Conservation (phyloP, 1,139 yeast genomes). For the Geotrichum siamense region DNA sequence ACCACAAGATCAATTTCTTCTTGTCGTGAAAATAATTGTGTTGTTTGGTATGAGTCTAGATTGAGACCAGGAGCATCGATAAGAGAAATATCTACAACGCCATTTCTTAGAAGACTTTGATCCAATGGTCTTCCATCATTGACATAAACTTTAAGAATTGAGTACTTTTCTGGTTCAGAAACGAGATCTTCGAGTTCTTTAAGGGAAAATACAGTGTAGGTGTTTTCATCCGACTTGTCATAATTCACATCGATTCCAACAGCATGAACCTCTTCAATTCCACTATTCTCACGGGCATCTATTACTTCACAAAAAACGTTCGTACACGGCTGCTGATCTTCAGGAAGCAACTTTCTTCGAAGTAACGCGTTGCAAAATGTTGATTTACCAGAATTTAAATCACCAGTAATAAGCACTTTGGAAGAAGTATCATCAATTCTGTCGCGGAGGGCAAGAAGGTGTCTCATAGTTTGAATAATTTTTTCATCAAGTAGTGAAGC, state of each 20-base stretch:
- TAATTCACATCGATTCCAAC: conserved; percentile 59
- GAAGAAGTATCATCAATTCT: conserved; percentile 89
- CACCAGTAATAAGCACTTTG: conserved; percentile 94
- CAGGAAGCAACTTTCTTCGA: conserved; percentile 74
- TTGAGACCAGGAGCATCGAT: conserved; percentile 98
- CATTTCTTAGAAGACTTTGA: conserved; percentile 73
- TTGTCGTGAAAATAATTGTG: conserved; percentile 91
- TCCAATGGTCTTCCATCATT: conserved; percentile 63
- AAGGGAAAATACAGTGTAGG: conserved; percentile 53
- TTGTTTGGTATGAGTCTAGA: conserved; percentile 87
- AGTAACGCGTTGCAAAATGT: conserved; percentile 89
- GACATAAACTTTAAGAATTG: conserved; percentile 72
- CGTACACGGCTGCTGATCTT: conserved; percentile 97
- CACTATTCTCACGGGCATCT: conserved; percentile 70
- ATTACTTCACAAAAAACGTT: conserved; percentile 92
- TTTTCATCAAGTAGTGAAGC: conserved; percentile 61
- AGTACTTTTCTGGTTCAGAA: conserved; percentile 61
- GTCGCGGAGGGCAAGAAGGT: conserved; percentile 64
- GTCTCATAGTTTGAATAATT: conserved; percentile 53
- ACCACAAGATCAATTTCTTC: conserved; percentile 96
- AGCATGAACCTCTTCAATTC: conserved; percentile 89
- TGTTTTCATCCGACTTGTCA: conserved; percentile 52
- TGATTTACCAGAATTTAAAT: conserved; percentile 92
- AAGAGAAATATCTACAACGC: conserved; percentile 83
- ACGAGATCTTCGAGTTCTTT: conserved; percentile 62